Conservation (phyloP, 2,329 filamentous ascomycete species). For the Ophiosphaerella narmari region DNA sequence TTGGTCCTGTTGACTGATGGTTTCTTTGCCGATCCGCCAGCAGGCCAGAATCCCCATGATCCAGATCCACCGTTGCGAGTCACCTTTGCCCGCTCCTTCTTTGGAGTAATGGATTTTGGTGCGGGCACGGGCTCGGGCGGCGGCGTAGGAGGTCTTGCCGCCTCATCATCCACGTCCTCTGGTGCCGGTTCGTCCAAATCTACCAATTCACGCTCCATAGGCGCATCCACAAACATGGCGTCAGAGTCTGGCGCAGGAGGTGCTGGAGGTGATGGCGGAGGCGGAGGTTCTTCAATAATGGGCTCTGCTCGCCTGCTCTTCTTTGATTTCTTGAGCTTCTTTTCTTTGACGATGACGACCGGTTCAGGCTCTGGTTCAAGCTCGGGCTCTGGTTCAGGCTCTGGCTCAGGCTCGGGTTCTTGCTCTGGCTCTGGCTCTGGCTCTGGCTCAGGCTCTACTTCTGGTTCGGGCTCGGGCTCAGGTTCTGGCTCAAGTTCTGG, state of each 20-base stretch:
- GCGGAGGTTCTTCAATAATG: conserved; percentile 36
- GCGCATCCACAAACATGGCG: conserved; percentile 21
- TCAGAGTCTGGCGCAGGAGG: conserved; percentile 28
- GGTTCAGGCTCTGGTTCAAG: conserved; percentile 3
- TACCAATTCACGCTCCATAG: conserved; percentile 22
- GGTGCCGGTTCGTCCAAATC: conserved; percentile 26
- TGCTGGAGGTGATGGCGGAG: conserved; percentile 28
- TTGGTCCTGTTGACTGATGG: conserved; percentile 42
- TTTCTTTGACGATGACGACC: conserved; percentile 22
- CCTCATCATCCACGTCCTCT: conserved; percentile 34
- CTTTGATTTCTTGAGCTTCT: conserved; percentile 30
- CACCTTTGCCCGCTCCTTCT: conserved; percentile 78
- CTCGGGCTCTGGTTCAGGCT: conserved; percentile 1
- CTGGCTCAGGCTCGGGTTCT: conserved; percentile 32
- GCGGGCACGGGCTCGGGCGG: conserved; percentile 48
- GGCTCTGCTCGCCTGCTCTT: conserved; percentile 60
- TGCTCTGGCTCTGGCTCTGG: conserved; percentile 34
- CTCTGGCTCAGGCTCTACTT: conserved; percentile 30
- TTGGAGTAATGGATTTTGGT: conserved; percentile 55
- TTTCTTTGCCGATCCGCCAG: conserved; percentile 50
- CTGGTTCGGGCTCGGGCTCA: conserved; percentile 35
- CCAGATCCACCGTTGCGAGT: conserved; percentile 68
- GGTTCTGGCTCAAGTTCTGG: conserved; percentile 16
- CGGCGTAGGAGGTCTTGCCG: conserved; percentile 53
- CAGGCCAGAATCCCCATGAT: conserved; percentile 79